A percentile compares a stretch with the other conserved stretches of the same genome.
These are phyloP conservation scores for Pestalotiopsis sp. DNA, from an alignment of 2,329 filamentous ascomycete genomes.

Conservation along the genomic window DNA sequence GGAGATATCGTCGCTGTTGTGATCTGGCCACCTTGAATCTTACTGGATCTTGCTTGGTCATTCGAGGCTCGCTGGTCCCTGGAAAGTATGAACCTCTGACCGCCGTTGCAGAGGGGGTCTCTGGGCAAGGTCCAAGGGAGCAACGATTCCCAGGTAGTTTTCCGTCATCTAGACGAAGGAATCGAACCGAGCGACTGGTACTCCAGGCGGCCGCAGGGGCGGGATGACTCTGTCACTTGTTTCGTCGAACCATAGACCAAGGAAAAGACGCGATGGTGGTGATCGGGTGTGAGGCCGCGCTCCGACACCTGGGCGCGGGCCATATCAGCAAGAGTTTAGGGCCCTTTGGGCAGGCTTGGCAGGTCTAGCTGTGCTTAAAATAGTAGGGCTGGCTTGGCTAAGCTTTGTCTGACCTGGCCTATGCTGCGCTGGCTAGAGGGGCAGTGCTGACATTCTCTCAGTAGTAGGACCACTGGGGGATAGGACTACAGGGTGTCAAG, in stretches of 20 bases:
- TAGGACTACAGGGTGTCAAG: neutral
- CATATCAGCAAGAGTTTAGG: too few relatives aligned
- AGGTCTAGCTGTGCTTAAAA: neutral
- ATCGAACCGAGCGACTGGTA: neutral
- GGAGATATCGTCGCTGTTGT: too few relatives aligned
- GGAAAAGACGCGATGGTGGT: neutral
- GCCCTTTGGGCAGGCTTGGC: neutral
- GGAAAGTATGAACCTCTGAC: too few relatives aligned
- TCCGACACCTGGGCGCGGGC: too few relatives aligned
- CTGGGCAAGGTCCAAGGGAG: neutral
- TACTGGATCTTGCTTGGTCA: too few relatives aligned
- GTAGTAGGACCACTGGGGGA: neutral
- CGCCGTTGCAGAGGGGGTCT: too few relatives aligned
- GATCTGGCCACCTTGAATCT: too few relatives aligned
- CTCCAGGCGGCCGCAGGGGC: neutral
- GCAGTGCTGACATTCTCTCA: neutral
- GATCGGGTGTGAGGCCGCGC: neutral
- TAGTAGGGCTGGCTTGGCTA: neutral
- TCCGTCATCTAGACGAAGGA: neutral
- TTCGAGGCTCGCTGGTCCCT: too few relatives aligned
- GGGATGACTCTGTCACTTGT: neutral
- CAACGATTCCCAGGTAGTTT: neutral
- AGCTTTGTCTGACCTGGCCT: neutral
- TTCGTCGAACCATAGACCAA: neutral
- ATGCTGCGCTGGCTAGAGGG: slow-evolving; percentile 1